phyloP scores from a whole-genome alignment of 352 stramenopile genomes.

The Phytophthora pistaciae region DNA sequence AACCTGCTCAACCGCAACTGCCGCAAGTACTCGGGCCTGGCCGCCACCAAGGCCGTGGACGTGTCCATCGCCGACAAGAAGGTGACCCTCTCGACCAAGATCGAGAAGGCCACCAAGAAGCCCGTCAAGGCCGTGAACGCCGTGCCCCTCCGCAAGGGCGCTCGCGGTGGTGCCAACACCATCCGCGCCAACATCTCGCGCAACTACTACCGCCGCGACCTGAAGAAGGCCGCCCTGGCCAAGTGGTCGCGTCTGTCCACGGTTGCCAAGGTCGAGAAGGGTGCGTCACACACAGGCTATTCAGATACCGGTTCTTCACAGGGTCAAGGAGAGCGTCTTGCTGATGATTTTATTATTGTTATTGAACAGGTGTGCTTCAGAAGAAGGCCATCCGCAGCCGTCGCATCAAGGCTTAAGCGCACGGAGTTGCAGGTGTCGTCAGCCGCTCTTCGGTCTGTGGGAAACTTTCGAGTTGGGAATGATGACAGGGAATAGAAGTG shows the following conservation, averaged over 20 bases:
- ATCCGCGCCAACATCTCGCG: constrained; percentile 91
- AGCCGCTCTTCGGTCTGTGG: constrained; percentile 17
- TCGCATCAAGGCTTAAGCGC: constrained; percentile 80
- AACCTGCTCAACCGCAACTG: constrained; percentile 96
- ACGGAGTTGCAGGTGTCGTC: constrained; percentile 21
- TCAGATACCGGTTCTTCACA: not conserved
- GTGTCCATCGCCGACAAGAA: constrained; percentile 92
- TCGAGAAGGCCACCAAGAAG: constrained; percentile 77
- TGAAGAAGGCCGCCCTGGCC: constrained; percentile 87
- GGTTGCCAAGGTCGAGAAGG: constrained; percentile 91
- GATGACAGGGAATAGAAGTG: constrained; percentile 59
- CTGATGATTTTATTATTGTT: constrained; percentile 1
- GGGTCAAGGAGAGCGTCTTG: not conserved
- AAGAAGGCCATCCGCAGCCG: constrained; percentile 88
- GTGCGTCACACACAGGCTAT: constrained; percentile 34
- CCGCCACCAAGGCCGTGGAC: constrained; percentile 94
- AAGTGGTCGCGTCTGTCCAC: constrained; percentile 89
- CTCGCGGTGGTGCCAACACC: constrained; percentile 83
- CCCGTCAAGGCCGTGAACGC: constrained; percentile 75
- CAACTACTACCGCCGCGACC: constrained; percentile 89
- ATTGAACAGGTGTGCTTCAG: constrained; percentile 66
- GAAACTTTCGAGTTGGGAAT: constrained; percentile 53
- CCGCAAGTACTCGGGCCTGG: constrained; percentile 97
- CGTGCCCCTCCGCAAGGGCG: constrained; percentile 87
- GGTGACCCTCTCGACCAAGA: constrained; percentile 86